Base-by-base conservation (phyloP, 139 green algal genomes). In the Tetradesmus obliquus region DNA sequence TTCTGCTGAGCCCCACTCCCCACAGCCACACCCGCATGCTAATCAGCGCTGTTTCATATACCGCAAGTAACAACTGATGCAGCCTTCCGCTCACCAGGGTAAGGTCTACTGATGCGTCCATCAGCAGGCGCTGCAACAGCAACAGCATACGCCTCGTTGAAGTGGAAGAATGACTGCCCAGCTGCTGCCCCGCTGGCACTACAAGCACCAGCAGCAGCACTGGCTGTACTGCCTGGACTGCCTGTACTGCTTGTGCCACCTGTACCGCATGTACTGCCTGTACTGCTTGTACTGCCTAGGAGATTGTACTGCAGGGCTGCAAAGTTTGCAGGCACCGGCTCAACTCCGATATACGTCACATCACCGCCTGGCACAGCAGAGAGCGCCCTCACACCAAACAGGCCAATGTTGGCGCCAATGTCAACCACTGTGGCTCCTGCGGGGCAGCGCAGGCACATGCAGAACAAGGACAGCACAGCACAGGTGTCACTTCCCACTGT, bases 361-460 rank as follows among this genome's bases (percentile, higher is more conserved):
- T 82, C 76, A 5, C 76, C 76, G 22, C 76, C 76, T 51, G 6
- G 8, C 76, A 82, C 76, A 4, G 24, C 24, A 51, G 76, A 55
- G 1, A 82, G 24, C 1, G 24, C n/a, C 8, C 76, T 51, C 24
- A 17, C 76, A 19, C 76, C 76, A 82, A 82, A 82, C 3, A 82
- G 76, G n/a, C 76, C 76, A 1, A 82, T 53, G 76, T 82, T 51
- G n/a, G 76, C 76, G 8, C 76, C 76, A 82, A 82, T 53, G 76
- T 82, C 76, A 6, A 82, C 76, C 24, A 82, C 76, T 53, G 76
- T 82, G 76, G 76, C n/a, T 51, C 76, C 76, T 82, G 76, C 76
- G 22, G 7, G 24, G n/a, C 15, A 24, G n/a, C 66, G 17, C 66
- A 76, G 32, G 32, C 32, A 45, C 32, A 45, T 45, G 32, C 32